Conservation (phyloP, 805 yeast genomes). For the Candida orba region DNA sequence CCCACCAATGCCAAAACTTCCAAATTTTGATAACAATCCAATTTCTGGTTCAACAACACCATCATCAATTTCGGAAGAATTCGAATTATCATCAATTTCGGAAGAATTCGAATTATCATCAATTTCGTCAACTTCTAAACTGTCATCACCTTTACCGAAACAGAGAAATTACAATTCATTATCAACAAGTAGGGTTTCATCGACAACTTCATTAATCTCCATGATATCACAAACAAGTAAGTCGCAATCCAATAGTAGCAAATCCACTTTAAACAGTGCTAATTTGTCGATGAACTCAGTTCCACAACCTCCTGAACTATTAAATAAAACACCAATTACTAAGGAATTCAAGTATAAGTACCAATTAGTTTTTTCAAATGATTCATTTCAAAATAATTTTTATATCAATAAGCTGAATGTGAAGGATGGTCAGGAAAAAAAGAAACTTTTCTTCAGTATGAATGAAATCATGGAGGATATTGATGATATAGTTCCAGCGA, state of each 20-base stretch:
- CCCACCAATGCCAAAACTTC: slow-evolving; percentile 8
- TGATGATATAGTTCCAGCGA: neutral
- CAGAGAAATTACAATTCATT: slow-evolving; percentile 1
- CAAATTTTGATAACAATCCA: neutral
- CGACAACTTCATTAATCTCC: slow-evolving; percentile 12
- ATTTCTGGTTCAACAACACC: neutral
- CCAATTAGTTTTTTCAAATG: slow-evolving; percentile 38
- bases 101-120: slow-evolving; percentile 1
- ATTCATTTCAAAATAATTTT: slow-evolving; percentile 26
- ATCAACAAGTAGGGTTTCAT: slow-evolving; percentile 9
- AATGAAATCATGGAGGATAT: slow-evolving; percentile 3
- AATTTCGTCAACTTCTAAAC: neutral
- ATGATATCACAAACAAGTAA: slow-evolving; percentile 1
- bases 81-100: slow-evolving; percentile 3
- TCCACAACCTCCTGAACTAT: slow-evolving; percentile 39
- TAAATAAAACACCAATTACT: slow-evolving; percentile 37
- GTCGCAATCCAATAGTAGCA: neutral
- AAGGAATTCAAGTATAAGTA: slow-evolving; percentile 40
- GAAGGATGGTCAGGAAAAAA: neutral
- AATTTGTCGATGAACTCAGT: slow-evolving; percentile 21
- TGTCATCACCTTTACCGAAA: slow-evolving; percentile 2
- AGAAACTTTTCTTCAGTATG: neutral
- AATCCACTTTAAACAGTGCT: neutral
- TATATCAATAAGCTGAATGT: slow-evolving; percentile 17
- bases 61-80: slow-evolving; percentile 3